Percentiles rank a stretch among this genome's conserved stretches.
Conservation (phyloP, 441 rosid species). For the Viola pubescens region DNA sequence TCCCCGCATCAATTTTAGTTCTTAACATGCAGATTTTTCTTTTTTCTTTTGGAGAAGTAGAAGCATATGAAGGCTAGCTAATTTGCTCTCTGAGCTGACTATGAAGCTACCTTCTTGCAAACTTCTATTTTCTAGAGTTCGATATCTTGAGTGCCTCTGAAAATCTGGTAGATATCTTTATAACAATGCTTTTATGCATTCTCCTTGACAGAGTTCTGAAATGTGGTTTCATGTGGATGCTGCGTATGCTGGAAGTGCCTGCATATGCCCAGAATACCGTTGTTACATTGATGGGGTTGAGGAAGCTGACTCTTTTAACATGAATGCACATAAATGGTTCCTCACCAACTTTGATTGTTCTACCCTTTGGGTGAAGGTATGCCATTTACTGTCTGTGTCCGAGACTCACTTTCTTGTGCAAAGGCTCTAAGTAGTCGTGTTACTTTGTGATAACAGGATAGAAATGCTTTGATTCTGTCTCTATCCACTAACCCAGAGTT, state of each 20-base stretch:
- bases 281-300: slow-evolving; percentile 64
- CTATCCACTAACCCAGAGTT: slow-evolving; percentile 71
- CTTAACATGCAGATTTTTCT: not conserved
- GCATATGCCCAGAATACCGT: slow-evolving; percentile 79
- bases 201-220: slow-evolving; percentile 40
- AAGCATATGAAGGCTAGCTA: too few species aligned
- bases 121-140: too few species aligned
- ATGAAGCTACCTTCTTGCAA: too few species aligned
- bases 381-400: not conserved
- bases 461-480: slow-evolving; percentile 60
- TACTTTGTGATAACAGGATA: slow-evolving; percentile 37
- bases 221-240: slow-evolving; percentile 89
- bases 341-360: slow-evolving; percentile 83
- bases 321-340: slow-evolving; percentile 91
- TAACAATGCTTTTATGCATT: not conserved
- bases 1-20: not conserved
- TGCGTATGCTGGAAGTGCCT: slow-evolving; percentile 93
- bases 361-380: slow-evolving; percentile 86
- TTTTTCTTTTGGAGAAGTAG: not conserved
- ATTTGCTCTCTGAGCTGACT: too few species aligned
- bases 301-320: slow-evolving; percentile 78
- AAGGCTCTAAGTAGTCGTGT: slow-evolving; percentile 1
- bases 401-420: not conserved
- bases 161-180: too few species aligned
- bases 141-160: too few species aligned